Percentiles rank a stretch among this genome's conserved stretches.
These are phyloP conservation scores for Mortierella alpina DNA, from an alignment of 192 early-diverging fungal species.

Conservation along the genomic window DNA sequence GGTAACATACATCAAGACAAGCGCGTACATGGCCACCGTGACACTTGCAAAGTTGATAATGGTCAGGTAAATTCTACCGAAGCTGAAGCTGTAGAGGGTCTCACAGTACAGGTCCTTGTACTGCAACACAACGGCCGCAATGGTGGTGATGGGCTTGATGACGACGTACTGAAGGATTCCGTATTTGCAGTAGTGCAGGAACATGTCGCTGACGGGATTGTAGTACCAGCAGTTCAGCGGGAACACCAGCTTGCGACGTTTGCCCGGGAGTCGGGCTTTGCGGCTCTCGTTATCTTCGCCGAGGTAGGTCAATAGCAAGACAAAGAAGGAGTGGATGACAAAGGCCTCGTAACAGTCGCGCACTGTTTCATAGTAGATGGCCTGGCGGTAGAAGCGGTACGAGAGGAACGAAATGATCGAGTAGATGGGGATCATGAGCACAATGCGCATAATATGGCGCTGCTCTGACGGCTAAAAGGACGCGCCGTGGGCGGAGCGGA, in stretches of 20 bases:
- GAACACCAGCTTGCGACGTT: slow-evolving; percentile 66
- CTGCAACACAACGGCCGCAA: slow-evolving; percentile 71
- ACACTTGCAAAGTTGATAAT: slow-evolving; percentile 74
- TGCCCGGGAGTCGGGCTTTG: slow-evolving; percentile 45
- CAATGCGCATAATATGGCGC: slow-evolving; percentile 78
- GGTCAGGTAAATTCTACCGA: slow-evolving; percentile 73
- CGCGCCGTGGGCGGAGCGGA: not conserved
- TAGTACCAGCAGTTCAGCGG: slow-evolving; percentile 71
- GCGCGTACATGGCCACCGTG: slow-evolving; percentile 74
- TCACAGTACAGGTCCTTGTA: slow-evolving; percentile 70
- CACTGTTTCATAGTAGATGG: slow-evolving; percentile 74
- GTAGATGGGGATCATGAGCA: slow-evolving; percentile 81
- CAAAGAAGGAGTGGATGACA: slow-evolving; percentile 79
- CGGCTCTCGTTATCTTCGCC: slow-evolving; percentile 60
- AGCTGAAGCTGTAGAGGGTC: slow-evolving; percentile 67
- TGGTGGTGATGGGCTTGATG: slow-evolving; percentile 67
- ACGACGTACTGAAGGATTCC: slow-evolving; percentile 80
- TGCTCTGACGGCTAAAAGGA: slow-evolving; percentile 68
- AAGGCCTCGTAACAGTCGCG: slow-evolving; percentile 84
- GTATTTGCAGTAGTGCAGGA: slow-evolving; percentile 68
- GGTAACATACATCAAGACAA: slow-evolving; percentile 71
- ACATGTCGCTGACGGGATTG: slow-evolving; percentile 66
- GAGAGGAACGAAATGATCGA: slow-evolving; percentile 72
- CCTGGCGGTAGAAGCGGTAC: slow-evolving; percentile 76
- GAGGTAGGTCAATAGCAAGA: slow-evolving; percentile 75